These are phyloP conservation scores for Globisporangium heterothallicum DNA, from an alignment of 352 stramenopile species.

Conservation along the genomic window DNA sequence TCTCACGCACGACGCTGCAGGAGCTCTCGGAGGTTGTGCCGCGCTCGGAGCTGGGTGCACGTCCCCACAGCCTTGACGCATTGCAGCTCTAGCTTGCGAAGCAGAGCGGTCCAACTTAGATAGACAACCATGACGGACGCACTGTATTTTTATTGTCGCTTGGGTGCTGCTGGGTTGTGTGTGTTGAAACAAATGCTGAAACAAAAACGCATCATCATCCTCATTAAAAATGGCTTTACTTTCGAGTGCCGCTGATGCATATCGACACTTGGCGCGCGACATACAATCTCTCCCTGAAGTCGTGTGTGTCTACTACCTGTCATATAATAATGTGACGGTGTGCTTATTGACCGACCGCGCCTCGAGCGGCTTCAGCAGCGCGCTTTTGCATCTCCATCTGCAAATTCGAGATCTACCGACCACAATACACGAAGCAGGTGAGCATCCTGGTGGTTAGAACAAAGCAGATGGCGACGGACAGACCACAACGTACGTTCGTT, in stretches of 20 bases:
- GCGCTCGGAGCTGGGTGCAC: conserved; percentile 48
- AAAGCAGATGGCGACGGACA: neutral
- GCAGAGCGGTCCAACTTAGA: neutral
- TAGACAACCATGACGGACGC: neutral
- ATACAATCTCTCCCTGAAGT: too few relatives aligned
- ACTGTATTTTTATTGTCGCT: neutral
- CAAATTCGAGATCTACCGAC: conserved; percentile 86
- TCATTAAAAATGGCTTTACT: too few relatives aligned
- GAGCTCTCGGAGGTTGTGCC: conserved; percentile 54
- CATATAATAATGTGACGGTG: neutral
- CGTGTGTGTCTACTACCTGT: neutral
- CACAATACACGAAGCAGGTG: conserved; percentile 8
- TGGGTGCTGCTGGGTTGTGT: neutral
- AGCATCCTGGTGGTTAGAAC: neutral
- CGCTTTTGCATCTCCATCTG: conserved; percentile 89
- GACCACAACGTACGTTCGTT: conserved; percentile 47
- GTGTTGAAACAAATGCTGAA: too few relatives aligned
- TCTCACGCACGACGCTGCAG: conserved; percentile 67
- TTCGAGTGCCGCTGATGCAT: too few relatives aligned
- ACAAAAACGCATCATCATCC: too few relatives aligned
- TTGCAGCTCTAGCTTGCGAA: conserved; percentile 13
- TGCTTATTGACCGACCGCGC: conserved; percentile 32
- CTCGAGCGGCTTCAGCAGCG: conserved; percentile 67
- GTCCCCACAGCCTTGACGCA: conserved; percentile 31
- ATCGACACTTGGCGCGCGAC: too few relatives aligned